Evolutionary conservation across 208 protist species (phyloP).

Genomic region (Wallacemonas collosoma): DNA sequence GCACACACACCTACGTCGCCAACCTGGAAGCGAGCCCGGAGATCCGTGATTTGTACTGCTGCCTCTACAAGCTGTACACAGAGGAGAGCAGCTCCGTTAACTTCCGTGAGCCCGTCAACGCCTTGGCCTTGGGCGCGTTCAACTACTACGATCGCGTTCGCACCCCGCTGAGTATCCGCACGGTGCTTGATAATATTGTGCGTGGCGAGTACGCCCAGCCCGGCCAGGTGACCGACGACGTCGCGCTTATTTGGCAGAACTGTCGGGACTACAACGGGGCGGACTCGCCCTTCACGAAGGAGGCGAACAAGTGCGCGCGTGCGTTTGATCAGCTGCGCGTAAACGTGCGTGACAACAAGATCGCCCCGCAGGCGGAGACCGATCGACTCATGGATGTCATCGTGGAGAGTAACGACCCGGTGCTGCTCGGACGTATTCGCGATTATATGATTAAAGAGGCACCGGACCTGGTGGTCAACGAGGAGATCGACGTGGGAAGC

Average conservation of each 20-base stretch:
- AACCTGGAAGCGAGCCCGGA: conserved; percentile 47
- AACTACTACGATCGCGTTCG: conserved; percentile 75
- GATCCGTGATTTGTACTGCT: conserved; percentile 73
- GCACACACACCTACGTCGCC: conserved; percentile 57
- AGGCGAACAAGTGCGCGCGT: conserved; percentile 48
- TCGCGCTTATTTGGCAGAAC: conserved; percentile 80
- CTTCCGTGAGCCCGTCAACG: conserved; percentile 86
- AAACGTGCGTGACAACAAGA: conserved; percentile 47
- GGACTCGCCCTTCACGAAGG: conserved; percentile 41
- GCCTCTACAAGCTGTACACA: conserved; percentile 78
- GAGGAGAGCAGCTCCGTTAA: conserved; percentile 58
- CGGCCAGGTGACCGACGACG: conserved; percentile 56
- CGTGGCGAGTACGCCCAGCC: conserved; percentile 53
- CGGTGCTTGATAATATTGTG: conserved; percentile 68
- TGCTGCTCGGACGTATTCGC: conserved; percentile 38
- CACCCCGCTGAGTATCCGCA: conserved; percentile 65
- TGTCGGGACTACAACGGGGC: conserved; percentile 71
- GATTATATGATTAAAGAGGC: conserved; percentile 57
- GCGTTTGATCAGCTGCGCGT: conserved; percentile 44
- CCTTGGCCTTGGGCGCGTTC: conserved; percentile 56
- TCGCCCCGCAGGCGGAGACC: conserved; percentile 44
- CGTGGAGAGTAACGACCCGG: conserved; percentile 33
- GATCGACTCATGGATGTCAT: conserved; percentile 50
- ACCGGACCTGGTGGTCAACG: conserved; percentile 44
- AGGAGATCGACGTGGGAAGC: conserved; percentile 43